Evolutionary conservation across 2,329 filamentous ascomycete genomes (phyloP).

Genomic region (Colletotrichum sp.): DNA sequence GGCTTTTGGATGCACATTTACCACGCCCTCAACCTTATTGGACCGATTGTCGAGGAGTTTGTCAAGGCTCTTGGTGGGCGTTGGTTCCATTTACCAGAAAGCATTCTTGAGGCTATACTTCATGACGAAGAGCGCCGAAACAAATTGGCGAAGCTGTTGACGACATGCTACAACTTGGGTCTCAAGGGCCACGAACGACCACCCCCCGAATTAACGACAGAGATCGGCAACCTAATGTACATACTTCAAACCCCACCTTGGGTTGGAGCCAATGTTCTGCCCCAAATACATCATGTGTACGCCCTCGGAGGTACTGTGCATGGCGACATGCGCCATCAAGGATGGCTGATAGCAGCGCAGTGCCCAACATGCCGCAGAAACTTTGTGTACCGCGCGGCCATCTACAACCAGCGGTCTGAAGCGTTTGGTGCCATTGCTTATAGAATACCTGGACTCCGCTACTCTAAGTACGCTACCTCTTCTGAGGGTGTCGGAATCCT

Average conservation of each 20-base stretch:
- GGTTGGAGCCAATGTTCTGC: not conserved
- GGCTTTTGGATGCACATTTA: not conserved
- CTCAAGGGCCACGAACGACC: not conserved
- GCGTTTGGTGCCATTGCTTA: not conserved
- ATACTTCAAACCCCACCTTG: not conserved
- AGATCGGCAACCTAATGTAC: not conserved
- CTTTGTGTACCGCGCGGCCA: not conserved
- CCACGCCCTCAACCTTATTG: not conserved
- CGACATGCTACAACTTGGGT: not conserved
- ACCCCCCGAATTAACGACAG: fast-evolving
- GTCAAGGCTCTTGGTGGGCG: not conserved
- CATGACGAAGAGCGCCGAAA: not conserved
- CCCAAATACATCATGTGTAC: not conserved
- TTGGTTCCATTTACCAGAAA: not conserved
- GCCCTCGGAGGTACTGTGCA: not conserved
- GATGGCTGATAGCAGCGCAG: not conserved
- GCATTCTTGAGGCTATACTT: not conserved
- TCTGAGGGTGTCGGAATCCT: not conserved
- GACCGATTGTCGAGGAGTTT: not conserved
- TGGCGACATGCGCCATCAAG: not conserved
- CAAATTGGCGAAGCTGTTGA: not conserved
- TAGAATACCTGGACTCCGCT: not conserved
- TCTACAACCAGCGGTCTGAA: not conserved
- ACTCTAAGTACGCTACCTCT: not conserved
- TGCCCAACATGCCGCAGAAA: not conserved